phyloP scores from a whole-genome alignment of 73 alveolate genomes.

The Blepharisma stoltei region DNA sequence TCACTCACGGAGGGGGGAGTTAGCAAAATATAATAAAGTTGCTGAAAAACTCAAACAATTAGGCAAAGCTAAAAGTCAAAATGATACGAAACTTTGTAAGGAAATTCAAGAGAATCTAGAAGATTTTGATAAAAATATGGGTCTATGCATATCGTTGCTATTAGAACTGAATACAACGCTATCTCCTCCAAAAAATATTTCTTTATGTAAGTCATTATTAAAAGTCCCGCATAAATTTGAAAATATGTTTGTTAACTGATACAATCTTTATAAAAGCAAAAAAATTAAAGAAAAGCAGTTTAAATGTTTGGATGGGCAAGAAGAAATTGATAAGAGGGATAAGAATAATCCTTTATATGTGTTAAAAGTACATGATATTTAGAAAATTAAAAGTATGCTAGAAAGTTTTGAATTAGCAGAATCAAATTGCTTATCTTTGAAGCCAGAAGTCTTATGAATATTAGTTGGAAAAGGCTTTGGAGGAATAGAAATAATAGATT shows the following conservation, averaged over 20 bases:
- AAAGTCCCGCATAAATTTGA: slow-evolving; percentile 27
- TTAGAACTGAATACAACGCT: too few species aligned
- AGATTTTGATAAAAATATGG: neutral
- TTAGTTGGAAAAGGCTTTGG: slow-evolving; percentile 17
- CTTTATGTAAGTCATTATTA: neutral
- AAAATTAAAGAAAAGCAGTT: slow-evolving; percentile 15
- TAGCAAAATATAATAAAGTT: neutral
- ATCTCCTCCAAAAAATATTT: too few species aligned
- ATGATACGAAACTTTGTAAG: neutral
- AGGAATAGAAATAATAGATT: neutral
- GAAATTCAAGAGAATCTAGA: neutral
- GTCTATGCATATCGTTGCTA: neutral
- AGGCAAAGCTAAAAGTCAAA: neutral
- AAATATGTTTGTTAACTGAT: neutral
- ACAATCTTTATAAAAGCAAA: neutral
- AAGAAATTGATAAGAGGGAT: slow-evolving; percentile 22
- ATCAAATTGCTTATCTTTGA: neutral
- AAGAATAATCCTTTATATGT: slow-evolving; percentile 22
- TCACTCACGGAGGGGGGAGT: too few species aligned
- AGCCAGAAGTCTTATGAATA: neutral
- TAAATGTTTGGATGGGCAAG: slow-evolving; percentile 26
- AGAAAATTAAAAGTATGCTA: neutral
- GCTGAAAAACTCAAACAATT: neutral
- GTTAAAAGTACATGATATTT: neutral
- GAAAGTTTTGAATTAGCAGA: neutral